Conservation (phyloP, 768 basidiomycete species). For the Mycena chlorophos region DNA sequence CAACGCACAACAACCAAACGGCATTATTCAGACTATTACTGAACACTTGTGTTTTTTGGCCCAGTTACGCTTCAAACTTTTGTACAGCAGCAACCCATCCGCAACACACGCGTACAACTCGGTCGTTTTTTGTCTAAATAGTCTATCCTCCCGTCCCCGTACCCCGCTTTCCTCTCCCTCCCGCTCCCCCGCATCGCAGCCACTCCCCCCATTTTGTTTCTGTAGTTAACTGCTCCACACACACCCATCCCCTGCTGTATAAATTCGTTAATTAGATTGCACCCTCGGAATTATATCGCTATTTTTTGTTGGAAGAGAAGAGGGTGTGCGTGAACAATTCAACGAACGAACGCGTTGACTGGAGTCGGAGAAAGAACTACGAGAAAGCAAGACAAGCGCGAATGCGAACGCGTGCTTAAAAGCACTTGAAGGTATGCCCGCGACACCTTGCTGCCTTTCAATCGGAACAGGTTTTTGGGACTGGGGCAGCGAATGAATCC, state of each 20-base stretch:
- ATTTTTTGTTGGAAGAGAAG: conserved; percentile 5
- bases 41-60: conserved; percentile 40
- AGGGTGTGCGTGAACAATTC: neutral
- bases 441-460: too few relatives aligned
- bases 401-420: too few relatives aligned
- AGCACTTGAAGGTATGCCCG: too few relatives aligned
- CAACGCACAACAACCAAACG: neutral
- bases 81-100: conserved; percentile 62
- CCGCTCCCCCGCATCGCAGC: conserved; percentile 37
- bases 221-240: conserved; percentile 63
- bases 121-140: conserved; percentile 52
- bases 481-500: too few relatives aligned
- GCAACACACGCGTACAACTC: conserved; percentile 45
- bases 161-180: conserved; percentile 35
- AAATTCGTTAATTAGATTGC: conserved; percentile 46
- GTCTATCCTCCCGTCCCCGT: too few relatives aligned
- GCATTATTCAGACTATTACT: conserved; percentile 54
- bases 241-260: conserved; percentile 44
- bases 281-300: conserved; percentile 27
- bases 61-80: conserved; percentile 43
- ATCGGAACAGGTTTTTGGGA: too few relatives aligned
- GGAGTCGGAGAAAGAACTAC: too few relatives aligned
- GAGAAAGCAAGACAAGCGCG: too few relatives aligned
- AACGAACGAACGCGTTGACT: too few relatives aligned
- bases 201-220: conserved; percentile 53